These are phyloP conservation scores for Syzygium syzygioides DNA, from an alignment of 441 rosid genomes.

Conservation along the genomic window DNA sequence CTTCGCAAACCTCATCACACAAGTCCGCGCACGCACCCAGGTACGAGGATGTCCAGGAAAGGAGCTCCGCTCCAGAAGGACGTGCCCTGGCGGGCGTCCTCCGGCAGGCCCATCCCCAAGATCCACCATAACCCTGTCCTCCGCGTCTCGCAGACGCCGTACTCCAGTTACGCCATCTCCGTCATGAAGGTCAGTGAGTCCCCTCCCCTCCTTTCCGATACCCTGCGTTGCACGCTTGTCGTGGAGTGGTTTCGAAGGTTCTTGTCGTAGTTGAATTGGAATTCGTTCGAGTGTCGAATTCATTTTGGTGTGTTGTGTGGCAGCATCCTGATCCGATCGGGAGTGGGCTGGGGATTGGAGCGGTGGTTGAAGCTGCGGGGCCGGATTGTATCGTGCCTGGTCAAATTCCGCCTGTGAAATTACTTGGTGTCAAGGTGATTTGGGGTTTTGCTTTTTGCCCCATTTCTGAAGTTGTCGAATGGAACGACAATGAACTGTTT, in stretches of 20 bases:
- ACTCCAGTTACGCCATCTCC: slow-evolving; percentile 46
- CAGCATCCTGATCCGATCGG: slow-evolving; percentile 83
- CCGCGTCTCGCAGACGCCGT: slow-evolving; percentile 46
- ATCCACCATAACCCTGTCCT: slow-evolving; percentile 65
- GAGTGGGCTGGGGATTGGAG: slow-evolving; percentile 66
- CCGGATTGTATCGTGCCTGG: slow-evolving; percentile 89
- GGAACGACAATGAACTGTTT: not conserved
- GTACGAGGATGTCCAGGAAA: slow-evolving; percentile 42
- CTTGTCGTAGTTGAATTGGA: not conserved
- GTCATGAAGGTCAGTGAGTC: slow-evolving; percentile 49
- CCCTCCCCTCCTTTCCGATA: not conserved
- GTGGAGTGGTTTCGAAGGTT: not conserved
- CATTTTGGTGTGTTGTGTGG: not conserved
- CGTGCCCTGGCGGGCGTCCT: slow-evolving; percentile 70
- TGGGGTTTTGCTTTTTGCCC: not conserved
- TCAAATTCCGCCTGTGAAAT: slow-evolving; percentile 58
- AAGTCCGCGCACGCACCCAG: not conserved
- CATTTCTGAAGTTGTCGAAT: not conserved
- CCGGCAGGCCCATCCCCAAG: slow-evolving; percentile 56
- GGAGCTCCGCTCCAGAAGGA: slow-evolving; percentile 54
- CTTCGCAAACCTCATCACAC: not conserved
- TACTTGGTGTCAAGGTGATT: slow-evolving; percentile 80
- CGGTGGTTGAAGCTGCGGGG: slow-evolving; percentile 81
- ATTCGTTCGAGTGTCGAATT: not conserved
- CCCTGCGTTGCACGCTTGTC: not conserved